Percentiles rank a stretch among this genome's conserved stretches.
Conservation (phyloP, 176 grass and related monocot genomes). For the Elaeis guineensis region DNA sequence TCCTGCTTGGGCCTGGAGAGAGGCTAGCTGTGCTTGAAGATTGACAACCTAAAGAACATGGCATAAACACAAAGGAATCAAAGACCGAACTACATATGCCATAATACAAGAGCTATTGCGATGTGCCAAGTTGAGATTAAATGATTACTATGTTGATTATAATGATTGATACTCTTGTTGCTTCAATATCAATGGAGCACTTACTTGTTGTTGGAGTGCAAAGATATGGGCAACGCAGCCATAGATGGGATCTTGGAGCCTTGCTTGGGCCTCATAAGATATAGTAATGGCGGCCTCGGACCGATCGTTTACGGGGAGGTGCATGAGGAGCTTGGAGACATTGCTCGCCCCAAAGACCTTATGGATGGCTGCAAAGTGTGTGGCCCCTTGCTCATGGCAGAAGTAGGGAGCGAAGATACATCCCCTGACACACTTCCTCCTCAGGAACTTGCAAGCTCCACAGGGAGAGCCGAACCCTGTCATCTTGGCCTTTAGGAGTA, state of each 20-base stretch:
- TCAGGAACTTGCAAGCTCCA: conserved; percentile 92
- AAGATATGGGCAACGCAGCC: conserved; percentile 96
- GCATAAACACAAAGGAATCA: too few relatives aligned
- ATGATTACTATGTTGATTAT: too few relatives aligned
- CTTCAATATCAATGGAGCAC: too few relatives aligned
- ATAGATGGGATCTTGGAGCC: conserved; percentile 85
- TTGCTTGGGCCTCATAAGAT: conserved; percentile 88
- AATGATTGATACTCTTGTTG: too few relatives aligned
- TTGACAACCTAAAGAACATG: conserved; percentile 55
- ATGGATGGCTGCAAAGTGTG: conserved; percentile 90
- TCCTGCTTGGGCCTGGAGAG: conserved; percentile 56
- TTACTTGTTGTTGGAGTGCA: conserved; percentile 88
- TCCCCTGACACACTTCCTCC: conserved; percentile 80
- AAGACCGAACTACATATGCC: too few relatives aligned
- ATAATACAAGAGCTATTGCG: too few relatives aligned
- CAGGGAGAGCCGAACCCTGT: conserved; percentile 87
- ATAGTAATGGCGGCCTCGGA: conserved; percentile 87
- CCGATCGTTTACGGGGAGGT: conserved; percentile 65
- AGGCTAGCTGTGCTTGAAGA: conserved; percentile 76
- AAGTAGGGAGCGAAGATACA: conserved; percentile 97
- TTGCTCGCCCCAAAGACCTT: conserved; percentile 98
- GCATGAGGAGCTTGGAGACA: conserved; percentile 85
- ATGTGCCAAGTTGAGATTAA: too few relatives aligned
- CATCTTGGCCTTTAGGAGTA: conserved; percentile 28
- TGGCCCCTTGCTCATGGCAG: conserved; percentile 91